Conservation (phyloP, 2,329 filamentous ascomycete genomes). For the Pseudogymnoascus sp. region DNA sequence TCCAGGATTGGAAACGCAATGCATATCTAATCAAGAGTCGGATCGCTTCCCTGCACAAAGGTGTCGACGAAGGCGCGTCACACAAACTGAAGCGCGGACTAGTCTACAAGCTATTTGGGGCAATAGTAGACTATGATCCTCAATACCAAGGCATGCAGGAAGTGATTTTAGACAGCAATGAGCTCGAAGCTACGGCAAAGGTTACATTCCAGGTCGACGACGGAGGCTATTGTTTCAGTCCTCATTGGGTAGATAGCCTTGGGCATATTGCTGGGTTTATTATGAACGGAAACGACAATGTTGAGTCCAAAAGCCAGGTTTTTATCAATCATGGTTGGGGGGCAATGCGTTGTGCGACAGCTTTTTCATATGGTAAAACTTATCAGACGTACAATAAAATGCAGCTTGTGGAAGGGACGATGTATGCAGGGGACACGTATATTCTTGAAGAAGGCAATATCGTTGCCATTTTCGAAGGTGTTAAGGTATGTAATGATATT, state of each 20-base stretch:
- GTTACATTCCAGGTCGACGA: slow-evolving; percentile 42
- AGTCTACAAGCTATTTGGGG: slow-evolving; percentile 16
- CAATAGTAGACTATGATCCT: slow-evolving; percentile 50
- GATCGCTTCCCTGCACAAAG: slow-evolving; percentile 33
- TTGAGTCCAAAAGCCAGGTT: slow-evolving; percentile 47
- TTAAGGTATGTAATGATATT: slow-evolving; percentile 23
- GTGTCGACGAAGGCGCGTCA: slow-evolving; percentile 29
- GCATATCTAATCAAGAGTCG: slow-evolving; percentile 45
- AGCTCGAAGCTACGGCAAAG: slow-evolving; percentile 37
- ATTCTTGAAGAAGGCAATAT: slow-evolving; percentile 39
- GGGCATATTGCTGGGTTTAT: slow-evolving; percentile 56
- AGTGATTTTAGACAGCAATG: slow-evolving; percentile 40
- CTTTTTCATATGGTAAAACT: slow-evolving; percentile 37
- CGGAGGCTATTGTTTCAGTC: slow-evolving; percentile 47
- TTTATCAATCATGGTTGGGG: slow-evolving; percentile 57
- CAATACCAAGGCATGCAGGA: slow-evolving; percentile 52
- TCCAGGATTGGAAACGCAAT: slow-evolving; percentile 44
- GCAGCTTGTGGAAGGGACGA: slow-evolving; percentile 41
- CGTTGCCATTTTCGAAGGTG: slow-evolving; percentile 21
- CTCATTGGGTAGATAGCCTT: slow-evolving; percentile 53
- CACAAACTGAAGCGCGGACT: slow-evolving; percentile 35
- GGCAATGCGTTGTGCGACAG: slow-evolving; percentile 44
- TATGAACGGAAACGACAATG: slow-evolving; percentile 50
- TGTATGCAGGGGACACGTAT: slow-evolving; percentile 48
- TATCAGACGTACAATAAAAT: slow-evolving; percentile 53